These are phyloP conservation scores for Globisporangium okanoganense DNA, from an alignment of 352 stramenopile species.

Conservation along the genomic window DNA sequence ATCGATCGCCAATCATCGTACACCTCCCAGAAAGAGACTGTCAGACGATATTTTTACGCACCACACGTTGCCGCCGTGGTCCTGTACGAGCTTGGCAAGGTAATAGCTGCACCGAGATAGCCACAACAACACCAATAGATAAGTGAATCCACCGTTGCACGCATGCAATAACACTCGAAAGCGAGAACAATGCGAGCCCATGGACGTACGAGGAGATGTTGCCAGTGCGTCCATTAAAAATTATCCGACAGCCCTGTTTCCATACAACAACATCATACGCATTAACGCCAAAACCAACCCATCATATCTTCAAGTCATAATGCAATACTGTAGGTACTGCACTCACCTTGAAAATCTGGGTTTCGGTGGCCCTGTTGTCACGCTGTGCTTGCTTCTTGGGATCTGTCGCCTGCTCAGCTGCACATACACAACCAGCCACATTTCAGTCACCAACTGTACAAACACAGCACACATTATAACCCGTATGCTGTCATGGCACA, in stretches of 20 bases:
- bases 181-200: background rate
- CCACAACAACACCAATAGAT: background rate
- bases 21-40: background rate
- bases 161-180: too few relatives aligned
- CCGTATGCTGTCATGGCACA: background rate
- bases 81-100: slow-evolving; percentile 72
- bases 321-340: background rate
- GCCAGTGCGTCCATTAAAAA: slow-evolving; percentile 79
- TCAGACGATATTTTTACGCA: slow-evolving; percentile 18
- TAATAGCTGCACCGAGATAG: slow-evolving; percentile 48
- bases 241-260: slow-evolving; percentile 62
- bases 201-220: slow-evolving; percentile 73
- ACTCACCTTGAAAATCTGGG: slow-evolving; percentile 6
- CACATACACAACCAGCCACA: background rate
- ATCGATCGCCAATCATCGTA: background rate
- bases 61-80: slow-evolving; percentile 70
- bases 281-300: background rate
- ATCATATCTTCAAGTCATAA: background rate
- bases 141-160: background rate
- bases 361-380: background rate
- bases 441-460: background rate
- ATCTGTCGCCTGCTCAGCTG: background rate
- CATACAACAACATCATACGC: background rate
- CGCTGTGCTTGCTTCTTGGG: background rate
- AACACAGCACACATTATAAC: too few relatives aligned